These are phyloP conservation scores for Aspergillus tanneri DNA, from an alignment of 2,329 filamentous ascomycete species.

Conservation along the genomic window DNA sequence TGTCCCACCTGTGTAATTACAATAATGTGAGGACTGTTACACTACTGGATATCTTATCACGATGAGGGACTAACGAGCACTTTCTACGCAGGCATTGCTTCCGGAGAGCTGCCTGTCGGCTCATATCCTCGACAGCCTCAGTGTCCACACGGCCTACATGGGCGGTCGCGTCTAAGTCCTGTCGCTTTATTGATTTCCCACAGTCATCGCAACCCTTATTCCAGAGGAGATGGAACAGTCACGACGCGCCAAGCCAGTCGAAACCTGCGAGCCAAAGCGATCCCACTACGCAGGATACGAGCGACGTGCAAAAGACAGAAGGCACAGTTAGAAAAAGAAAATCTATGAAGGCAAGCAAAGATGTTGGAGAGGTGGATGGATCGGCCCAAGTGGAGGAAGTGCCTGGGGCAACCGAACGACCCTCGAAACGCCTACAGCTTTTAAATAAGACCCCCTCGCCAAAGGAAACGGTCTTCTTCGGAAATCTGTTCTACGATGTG, in stretches of 20 bases:
- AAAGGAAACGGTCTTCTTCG: constrained; percentile 59
- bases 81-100: constrained; percentile 53
- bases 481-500: constrained; percentile 70
- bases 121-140: constrained; percentile 49
- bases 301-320: constrained; percentile 8
- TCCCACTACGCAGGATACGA: neutral
- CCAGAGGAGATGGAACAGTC: constrained; percentile 38
- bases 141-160: constrained; percentile 44
- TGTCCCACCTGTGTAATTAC: too few relatives aligned
- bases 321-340: neutral
- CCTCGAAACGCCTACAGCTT: neutral
- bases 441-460: constrained; percentile 17
- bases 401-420: neutral
- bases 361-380: neutral
- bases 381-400: neutral
- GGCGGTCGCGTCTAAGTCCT: constrained; percentile 38
- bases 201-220: constrained; percentile 41
- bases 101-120: constrained; percentile 57
- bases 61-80: neutral
- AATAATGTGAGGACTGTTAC: too few relatives aligned
- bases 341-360: neutral
- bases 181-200: constrained; percentile 34
- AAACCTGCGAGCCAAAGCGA: neutral
- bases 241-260: constrained; percentile 4
- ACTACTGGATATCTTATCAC: too few relatives aligned